These are phyloP conservation scores for Biscogniauxia sp. DNA, from an alignment of 2,329 filamentous ascomycete genomes.

Conservation along the genomic window DNA sequence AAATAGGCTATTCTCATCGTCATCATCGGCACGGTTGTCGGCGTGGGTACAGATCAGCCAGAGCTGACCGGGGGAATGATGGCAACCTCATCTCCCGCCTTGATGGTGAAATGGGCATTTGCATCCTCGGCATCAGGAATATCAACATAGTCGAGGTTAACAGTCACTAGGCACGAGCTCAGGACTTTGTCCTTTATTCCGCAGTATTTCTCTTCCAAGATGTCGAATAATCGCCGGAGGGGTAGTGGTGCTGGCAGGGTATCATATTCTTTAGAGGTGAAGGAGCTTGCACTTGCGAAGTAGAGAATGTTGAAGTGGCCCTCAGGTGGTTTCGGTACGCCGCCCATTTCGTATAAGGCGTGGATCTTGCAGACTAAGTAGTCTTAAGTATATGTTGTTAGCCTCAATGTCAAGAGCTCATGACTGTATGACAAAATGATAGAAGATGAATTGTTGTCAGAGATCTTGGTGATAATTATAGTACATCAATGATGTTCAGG, in stretches of 20 bases:
- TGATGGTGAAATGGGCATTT: slow-evolving; percentile 49
- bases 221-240: slow-evolving; percentile 60
- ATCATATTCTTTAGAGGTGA: slow-evolving; percentile 67
- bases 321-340: slow-evolving; percentile 46
- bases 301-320: slow-evolving; percentile 80
- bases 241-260: slow-evolving; percentile 63
- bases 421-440: slow-evolving; percentile 12
- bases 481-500: slow-evolving; percentile 56
- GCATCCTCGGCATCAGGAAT: slow-evolving; percentile 47
- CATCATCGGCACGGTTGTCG: not conserved
- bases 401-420: slow-evolving; percentile 7
- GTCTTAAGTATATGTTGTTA: slow-evolving; percentile 9
- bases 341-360: slow-evolving; percentile 30
- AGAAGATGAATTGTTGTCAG: slow-evolving; percentile 47
- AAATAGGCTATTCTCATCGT: not conserved
- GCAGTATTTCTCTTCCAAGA: slow-evolving; percentile 66
- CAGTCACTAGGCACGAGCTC: slow-evolving; percentile 69
- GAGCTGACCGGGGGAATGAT: slow-evolving; percentile 88
- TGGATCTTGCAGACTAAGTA: not conserved
- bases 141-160: slow-evolving; percentile 82
- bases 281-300: slow-evolving; percentile 73
- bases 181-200: slow-evolving; percentile 70
- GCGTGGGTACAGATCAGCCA: slow-evolving; percentile 48
- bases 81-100: slow-evolving; percentile 77
- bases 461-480: slow-evolving; percentile 68